Evolutionary conservation across 2,329 filamentous ascomycete genomes (phyloP).

Genomic region (Stenocarpella maydis): DNA sequence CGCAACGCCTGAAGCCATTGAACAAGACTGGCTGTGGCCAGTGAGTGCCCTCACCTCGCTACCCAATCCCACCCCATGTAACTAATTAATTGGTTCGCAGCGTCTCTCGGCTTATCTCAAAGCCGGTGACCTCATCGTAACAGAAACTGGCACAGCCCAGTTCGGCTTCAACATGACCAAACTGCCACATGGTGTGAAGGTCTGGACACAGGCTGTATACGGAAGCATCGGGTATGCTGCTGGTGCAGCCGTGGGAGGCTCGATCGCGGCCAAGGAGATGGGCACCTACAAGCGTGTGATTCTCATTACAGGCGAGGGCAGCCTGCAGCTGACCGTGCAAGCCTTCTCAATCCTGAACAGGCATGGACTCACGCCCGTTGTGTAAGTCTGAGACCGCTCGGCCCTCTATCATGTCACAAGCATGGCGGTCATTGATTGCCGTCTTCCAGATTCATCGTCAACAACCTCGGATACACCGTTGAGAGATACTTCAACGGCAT

Average conservation of each 20-base stretch:
- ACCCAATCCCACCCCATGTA: neutral
- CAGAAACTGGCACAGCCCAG: slow-evolving; percentile 39
- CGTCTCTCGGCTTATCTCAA: slow-evolving; percentile 33
- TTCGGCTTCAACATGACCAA: slow-evolving; percentile 31
- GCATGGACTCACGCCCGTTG: slow-evolving; percentile 32
- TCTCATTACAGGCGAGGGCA: slow-evolving; percentile 41
- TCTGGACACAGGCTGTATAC: slow-evolving; percentile 39
- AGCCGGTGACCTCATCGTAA: slow-evolving; percentile 37
- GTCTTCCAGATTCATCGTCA: slow-evolving; percentile 10
- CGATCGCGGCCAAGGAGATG: slow-evolving; percentile 38
- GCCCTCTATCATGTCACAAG: neutral
- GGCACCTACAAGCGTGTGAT: slow-evolving; percentile 36
- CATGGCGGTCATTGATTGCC: neutral
- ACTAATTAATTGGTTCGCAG: neutral
- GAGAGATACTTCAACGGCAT: slow-evolving; percentile 37
- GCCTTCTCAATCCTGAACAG: slow-evolving; percentile 35
- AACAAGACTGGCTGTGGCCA: slow-evolving; percentile 35
- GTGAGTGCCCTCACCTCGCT: neutral
- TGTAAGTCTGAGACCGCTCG: slow-evolving; percentile 25
- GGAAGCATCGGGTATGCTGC: slow-evolving; percentile 40
- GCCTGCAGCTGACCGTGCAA: slow-evolving; percentile 38
- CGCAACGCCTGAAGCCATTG: slow-evolving; percentile 23
- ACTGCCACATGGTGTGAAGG: slow-evolving; percentile 31
- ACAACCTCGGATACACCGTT: slow-evolving; percentile 38
- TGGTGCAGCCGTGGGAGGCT: slow-evolving; percentile 36